Evolutionary conservation across 2,329 filamentous ascomycete species (phyloP), one percentile per base, ranked within the genome.

Genomic region (Monascus ruber): DNA sequence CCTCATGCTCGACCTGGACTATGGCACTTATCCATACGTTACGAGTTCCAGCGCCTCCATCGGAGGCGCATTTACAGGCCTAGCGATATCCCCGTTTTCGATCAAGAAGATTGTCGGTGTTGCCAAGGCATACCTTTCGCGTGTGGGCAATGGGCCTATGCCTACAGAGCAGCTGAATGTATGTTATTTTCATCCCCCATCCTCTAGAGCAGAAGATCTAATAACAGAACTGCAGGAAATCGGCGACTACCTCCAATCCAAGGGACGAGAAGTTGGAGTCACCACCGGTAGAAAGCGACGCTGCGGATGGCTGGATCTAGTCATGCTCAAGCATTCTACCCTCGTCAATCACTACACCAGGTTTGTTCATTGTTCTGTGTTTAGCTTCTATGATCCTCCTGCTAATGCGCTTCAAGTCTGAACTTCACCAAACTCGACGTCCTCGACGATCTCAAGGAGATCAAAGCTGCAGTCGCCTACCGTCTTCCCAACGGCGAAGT

Each of bases 361-460:
- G 11, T 17, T 29, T 29, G 28, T 11, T 11, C 29, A 11, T 9
- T 11, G 9, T 9, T 9, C 29, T 11, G 9, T 9, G 9, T 31
- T 31, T 11, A 31, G 9, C 11, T 9, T 9, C 9, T 9, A 31
- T 31, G 29, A 31, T 31, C 29, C 29, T 31, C 9, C 29, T 31
- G 29, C 9, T 11, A 11, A 9, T 11, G 29, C 10, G 26, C 27
- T 17, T 17, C 17, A 17, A 59, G 65, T 8, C 64, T 79, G 51
- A 80, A 81, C 63, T 64, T 80, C 41, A 80, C 76, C 41, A 80
- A 80, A 60, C 69, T 81, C 35, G 77, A 81, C 50, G 69, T 81
- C 28, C 65, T 81, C 5, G 77, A 81, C 52, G 69, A 73, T 51
- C 79, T 81, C 51, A 70, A 77, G 17, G 72, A 76, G 57, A 71